Conservation (phyloP, 306 rosid genomes). For the Lupinus albus region DNA sequence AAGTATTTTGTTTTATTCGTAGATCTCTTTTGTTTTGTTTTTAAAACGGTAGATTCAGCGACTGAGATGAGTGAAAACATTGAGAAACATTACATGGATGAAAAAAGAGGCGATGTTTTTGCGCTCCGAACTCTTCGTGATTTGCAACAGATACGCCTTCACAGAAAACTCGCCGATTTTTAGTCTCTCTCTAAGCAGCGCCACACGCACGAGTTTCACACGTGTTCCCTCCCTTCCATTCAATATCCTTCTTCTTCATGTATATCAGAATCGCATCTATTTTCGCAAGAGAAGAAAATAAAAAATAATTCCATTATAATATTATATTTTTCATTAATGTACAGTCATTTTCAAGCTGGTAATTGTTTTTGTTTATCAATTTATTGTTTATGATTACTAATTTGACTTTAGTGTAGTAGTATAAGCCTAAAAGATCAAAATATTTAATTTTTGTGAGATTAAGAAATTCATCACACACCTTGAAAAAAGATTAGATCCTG, state of each 20-base stretch:
- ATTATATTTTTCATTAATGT: neutral
- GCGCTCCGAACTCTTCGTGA: slow-evolving; percentile 64
- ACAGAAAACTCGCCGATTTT: slow-evolving; percentile 83
- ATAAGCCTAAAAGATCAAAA: too few relatives aligned
- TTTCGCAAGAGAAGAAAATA: neutral
- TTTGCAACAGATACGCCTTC: slow-evolving; percentile 57
- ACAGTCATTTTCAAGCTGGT: slow-evolving; percentile 5
- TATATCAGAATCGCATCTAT: slow-evolving; percentile 28
- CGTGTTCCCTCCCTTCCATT: slow-evolving; percentile 17
- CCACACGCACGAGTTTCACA: neutral
- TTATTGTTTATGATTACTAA: too few relatives aligned
- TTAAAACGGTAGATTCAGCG: slow-evolving; percentile 33
- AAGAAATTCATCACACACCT: too few relatives aligned
- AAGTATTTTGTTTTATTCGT: neutral
- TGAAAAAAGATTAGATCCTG: too few relatives aligned
- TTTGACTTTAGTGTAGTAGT: too few relatives aligned
- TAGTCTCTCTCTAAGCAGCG: slow-evolving; percentile 36
- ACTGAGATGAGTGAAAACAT: slow-evolving; percentile 49
- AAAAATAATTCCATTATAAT: neutral
- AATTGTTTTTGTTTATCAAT: neutral
- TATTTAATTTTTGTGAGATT: too few relatives aligned
- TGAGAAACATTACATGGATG: slow-evolving; percentile 39
- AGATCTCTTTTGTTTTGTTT: neutral
- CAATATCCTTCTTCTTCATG: slow-evolving; percentile 45
- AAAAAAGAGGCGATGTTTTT: slow-evolving; percentile 53